Conservation (phyloP, 208 protist species). For the Trypanosoma boissoni region DNA sequence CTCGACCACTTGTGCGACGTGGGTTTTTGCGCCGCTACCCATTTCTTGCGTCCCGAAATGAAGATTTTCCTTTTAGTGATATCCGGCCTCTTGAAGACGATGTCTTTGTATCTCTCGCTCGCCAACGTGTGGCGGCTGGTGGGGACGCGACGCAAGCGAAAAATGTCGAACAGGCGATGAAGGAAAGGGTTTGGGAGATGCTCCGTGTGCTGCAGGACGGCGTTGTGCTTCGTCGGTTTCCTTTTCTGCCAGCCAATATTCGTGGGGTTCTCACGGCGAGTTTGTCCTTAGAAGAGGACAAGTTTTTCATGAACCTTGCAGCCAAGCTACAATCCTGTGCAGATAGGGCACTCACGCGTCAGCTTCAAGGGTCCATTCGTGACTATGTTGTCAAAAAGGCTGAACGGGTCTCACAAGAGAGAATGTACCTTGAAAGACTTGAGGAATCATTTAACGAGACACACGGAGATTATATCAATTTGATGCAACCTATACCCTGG, state of each 20-base stretch:
- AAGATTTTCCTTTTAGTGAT: slow-evolving; percentile 56
- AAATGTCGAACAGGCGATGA: slow-evolving; percentile 46
- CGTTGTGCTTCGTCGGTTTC: slow-evolving; percentile 39
- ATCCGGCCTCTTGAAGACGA: slow-evolving; percentile 54
- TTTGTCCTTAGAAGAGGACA: slow-evolving; percentile 45
- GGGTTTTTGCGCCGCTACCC: slow-evolving; percentile 55
- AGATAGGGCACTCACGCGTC: not conserved
- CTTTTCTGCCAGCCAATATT: slow-evolving; percentile 51
- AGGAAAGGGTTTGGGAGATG: slow-evolving; percentile 48
- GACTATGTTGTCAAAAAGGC: slow-evolving; percentile 43
- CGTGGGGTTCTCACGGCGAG: slow-evolving; percentile 48
- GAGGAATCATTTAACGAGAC: slow-evolving; percentile 36
- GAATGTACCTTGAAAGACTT: slow-evolving; percentile 29
- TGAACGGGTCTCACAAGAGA: slow-evolving; percentile 24
- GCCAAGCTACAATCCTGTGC: slow-evolving; percentile 14
- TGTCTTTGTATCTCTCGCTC: slow-evolving; percentile 51
- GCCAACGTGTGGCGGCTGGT: slow-evolving; percentile 28
- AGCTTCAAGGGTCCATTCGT: slow-evolving; percentile 27
- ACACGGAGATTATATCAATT: slow-evolving; percentile 38
- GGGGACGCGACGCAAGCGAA: slow-evolving; percentile 22
- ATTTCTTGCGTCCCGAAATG: slow-evolving; percentile 41
- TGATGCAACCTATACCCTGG: slow-evolving; percentile 54
- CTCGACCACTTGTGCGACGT: slow-evolving; percentile 7
- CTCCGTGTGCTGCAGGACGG: slow-evolving; percentile 49
- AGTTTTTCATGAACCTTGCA: slow-evolving; percentile 36